Conservation (phyloP, 75 land plant species). For the Cupressus sempervirens region DNA sequence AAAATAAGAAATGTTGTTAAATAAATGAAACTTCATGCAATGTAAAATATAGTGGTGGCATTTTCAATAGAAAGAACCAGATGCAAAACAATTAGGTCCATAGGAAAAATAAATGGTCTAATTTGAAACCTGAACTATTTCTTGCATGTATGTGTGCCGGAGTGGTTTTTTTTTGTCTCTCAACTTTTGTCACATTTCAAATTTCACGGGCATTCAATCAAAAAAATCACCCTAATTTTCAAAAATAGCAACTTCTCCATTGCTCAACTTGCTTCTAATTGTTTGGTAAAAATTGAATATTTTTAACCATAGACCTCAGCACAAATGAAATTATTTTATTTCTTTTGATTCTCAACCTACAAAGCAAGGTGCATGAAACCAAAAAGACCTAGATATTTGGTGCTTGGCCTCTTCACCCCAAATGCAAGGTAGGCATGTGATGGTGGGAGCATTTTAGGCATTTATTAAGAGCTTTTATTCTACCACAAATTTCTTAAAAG, state of each 20-base stretch:
- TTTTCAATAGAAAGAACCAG: not conserved
- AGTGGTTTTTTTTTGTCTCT: too few relatives aligned
- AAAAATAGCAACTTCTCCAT: not conserved
- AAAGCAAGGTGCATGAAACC: not conserved
- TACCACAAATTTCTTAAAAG: not conserved
- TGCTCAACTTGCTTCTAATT: not conserved
- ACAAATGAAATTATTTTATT: not conserved
- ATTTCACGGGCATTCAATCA: not conserved
- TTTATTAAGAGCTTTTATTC: not conserved
- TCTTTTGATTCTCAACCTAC: not conserved
- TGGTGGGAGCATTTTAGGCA: not conserved
- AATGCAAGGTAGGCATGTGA: not conserved
- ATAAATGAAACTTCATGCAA: not conserved
- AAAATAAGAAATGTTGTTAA: not conserved
- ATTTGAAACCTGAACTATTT: not conserved
- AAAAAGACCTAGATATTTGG: not conserved
- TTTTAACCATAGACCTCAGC: not conserved
- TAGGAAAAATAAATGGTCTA: not conserved
- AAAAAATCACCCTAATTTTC: not conserved
- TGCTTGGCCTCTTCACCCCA: not conserved
- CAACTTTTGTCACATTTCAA: not conserved
- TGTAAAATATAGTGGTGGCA: not conserved
- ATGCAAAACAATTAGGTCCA: not conserved
- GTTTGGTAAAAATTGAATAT: not conserved
- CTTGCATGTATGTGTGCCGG: not conserved